Evolutionary conservation across 73 alveolate species (phyloP).

Genomic region (Effrenium voratum): DNA sequence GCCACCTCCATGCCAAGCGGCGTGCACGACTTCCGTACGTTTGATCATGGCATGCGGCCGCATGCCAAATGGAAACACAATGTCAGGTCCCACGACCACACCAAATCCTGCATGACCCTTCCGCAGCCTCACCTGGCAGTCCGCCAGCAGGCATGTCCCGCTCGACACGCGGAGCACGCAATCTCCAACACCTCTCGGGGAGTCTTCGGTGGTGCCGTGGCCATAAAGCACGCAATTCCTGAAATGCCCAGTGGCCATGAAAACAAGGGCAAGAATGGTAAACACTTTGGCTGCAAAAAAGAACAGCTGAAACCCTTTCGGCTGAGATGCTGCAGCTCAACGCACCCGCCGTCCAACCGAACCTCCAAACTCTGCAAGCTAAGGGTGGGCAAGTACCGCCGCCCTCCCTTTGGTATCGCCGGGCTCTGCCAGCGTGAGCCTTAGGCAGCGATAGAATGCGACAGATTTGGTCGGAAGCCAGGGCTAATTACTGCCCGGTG

Average conservation of each 20-base stretch:
- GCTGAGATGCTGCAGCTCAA: slow-evolving; percentile 68
- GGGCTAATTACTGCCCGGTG: not conserved
- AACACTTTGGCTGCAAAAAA: no score
- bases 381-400: slow-evolving; percentile 38
- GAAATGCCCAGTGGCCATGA: no score
- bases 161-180: slow-evolving; percentile 31
- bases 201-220: not conserved
- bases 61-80: not conserved
- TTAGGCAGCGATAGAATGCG: not conserved
- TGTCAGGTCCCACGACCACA: slow-evolving; percentile 72
- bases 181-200: slow-evolving; percentile 58
- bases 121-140: slow-evolving; percentile 35
- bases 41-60: slow-evolving; percentile 63
- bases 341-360: slow-evolving; percentile 40
- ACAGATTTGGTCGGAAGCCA: no score
- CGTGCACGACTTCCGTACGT: slow-evolving; percentile 37
- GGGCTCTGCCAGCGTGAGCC: slow-evolving; percentile 86
- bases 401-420: slow-evolving; percentile 3
- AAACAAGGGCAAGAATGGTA: no score
- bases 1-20: not conserved
- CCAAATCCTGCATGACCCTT: slow-evolving; percentile 85
- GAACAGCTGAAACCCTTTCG: no score
- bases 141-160: slow-evolving; percentile 66
- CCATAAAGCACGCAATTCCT: slow-evolving; percentile 31
- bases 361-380: slow-evolving; percentile 41